phyloP scores from a whole-genome alignment of 2,329 filamentous ascomycete species.

The Zymoseptoria pseudotritici region DNA sequence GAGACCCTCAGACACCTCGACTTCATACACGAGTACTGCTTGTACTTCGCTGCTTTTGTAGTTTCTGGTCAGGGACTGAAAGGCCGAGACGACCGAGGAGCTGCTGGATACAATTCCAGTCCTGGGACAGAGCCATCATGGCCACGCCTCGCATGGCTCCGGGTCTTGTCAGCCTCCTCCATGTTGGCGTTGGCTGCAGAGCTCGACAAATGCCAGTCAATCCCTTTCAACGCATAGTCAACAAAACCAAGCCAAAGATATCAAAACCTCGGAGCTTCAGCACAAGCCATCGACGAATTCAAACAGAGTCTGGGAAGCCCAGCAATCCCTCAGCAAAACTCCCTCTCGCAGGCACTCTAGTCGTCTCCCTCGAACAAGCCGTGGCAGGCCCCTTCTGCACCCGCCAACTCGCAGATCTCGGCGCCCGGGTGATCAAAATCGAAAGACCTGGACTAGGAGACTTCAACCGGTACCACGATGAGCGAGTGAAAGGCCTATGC shows the following conservation, averaged over 20 bases:
- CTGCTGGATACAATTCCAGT: no score
- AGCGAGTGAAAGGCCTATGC: conserved; percentile 19
- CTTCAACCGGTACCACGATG: conserved; percentile 23
- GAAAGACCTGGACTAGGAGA: conserved; percentile 31
- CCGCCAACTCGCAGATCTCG: conserved; percentile 42
- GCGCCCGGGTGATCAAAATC: conserved; percentile 38
- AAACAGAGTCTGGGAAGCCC: not conserved
- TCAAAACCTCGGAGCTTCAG: not conserved
- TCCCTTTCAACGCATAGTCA: not conserved
- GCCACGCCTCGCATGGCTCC: no score
- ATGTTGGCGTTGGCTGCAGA: not conserved
- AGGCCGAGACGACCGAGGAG: no score
- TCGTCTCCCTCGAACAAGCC: conserved; percentile 25
- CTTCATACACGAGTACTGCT: no score
- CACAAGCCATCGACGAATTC: not conserved
- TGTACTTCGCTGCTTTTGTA: no score
- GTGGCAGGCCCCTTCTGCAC: conserved; percentile 25
- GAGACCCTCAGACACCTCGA: not conserved
- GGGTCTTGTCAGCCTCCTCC: no score
- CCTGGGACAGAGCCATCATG: no score
- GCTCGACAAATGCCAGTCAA: not conserved
- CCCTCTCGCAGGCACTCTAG: conserved; percentile 19
- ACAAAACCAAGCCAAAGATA: not conserved
- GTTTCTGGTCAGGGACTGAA: no score
- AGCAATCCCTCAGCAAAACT: conserved; percentile 5